A percentile compares a stretch with the other conserved stretches of the same genome.
These are phyloP conservation scores for Ilyonectria sp. DNA, from an alignment of 2,329 filamentous ascomycete genomes.

Conservation along the genomic window DNA sequence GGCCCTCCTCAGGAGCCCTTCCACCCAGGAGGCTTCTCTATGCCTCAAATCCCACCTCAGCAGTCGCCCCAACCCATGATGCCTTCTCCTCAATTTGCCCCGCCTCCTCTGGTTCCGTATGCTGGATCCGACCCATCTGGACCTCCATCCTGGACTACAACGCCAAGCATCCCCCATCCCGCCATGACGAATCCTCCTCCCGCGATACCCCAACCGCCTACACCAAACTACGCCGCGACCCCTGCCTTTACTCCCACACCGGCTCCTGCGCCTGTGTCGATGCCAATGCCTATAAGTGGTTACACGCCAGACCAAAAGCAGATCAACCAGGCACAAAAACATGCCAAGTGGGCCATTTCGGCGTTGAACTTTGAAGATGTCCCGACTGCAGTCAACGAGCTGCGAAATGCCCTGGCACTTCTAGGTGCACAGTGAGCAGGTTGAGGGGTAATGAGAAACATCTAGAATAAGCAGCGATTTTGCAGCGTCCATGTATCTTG, in stretches of 20 bases:
- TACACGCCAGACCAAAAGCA: conserved; percentile 62
- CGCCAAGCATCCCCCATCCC: conserved; percentile 42
- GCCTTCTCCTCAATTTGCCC: conserved; percentile 42
- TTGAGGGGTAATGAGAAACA: not conserved
- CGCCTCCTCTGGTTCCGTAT: conserved; percentile 37
- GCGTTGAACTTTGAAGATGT: conserved; percentile 98
- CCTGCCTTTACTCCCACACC: conserved; percentile 31
- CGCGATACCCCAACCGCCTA: conserved; percentile 34
- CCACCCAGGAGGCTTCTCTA: conserved; percentile 29
- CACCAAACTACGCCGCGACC: conserved; percentile 32
- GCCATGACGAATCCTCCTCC: conserved; percentile 42
- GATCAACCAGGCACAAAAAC: conserved; percentile 89
- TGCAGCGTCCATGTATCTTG: conserved; percentile 19
- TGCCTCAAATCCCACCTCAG: conserved; percentile 47
- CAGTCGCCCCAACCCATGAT: conserved; percentile 49
- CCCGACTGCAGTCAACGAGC: conserved; percentile 87
- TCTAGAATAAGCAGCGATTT: conserved; percentile 36
- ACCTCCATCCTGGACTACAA: conserved; percentile 41
- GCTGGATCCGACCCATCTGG: conserved; percentile 39
- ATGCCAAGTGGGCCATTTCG: conserved; percentile 97
- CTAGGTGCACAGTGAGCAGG: conserved; percentile 70
- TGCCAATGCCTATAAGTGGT: conserved; percentile 24
- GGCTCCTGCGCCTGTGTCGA: conserved; percentile 24
- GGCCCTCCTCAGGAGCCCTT: conserved; percentile 30
- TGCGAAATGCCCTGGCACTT: conserved; percentile 80